Evolutionary conservation across 2,329 filamentous ascomycete species (phyloP), one percentile per base, ranked within the genome.

Genomic region (Stachybotrys chartarum): DNA sequence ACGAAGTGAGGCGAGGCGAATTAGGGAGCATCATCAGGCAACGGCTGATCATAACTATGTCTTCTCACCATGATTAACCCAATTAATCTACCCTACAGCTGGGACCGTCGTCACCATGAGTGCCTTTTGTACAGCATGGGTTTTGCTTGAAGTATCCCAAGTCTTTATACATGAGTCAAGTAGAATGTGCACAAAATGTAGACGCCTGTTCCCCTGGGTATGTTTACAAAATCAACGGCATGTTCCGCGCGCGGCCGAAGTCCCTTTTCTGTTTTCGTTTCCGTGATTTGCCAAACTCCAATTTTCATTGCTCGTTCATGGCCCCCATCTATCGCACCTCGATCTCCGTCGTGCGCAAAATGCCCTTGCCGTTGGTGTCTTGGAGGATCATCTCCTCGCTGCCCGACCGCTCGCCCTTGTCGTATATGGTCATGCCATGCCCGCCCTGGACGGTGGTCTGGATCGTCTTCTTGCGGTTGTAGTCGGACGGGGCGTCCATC

Each of bases 361-460:
- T 52, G 8, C 45, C 45, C 50, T 52, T 52, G 31, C 8, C 16
- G 50, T 44, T 35, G n/a, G 31, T 52, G 50, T 18, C 31, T 11
- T 52, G 50, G 16, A 52, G 32, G n/a, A 52, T 52, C 50, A 42
- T 42, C 50, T 52, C 50, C 32, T 52, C 50, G 32, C 50, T 52
- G 14, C 35, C 50, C 11, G 50, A 52, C 16, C 50, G 50, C 50
- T 42, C 31, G n/a, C 16, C 32, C 50, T 52, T 52, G 8, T 52
- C 50, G 32, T 42, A 52, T 10, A 52, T 18, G 50, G 30, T 35
- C 16, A 39, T 35, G 16, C 32, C 32, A 32, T 35, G 7, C 4
- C 50, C 50, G 18, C 32, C 50, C 18, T 44, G 30, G 12, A 52
- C 18, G 7, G 50, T 52, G n/a, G 50, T 52, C 31, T 52, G 32